phyloP scores from a whole-genome alignment of 495 filamentous ascomycete genomes.

The Penicillium ucsense region DNA sequence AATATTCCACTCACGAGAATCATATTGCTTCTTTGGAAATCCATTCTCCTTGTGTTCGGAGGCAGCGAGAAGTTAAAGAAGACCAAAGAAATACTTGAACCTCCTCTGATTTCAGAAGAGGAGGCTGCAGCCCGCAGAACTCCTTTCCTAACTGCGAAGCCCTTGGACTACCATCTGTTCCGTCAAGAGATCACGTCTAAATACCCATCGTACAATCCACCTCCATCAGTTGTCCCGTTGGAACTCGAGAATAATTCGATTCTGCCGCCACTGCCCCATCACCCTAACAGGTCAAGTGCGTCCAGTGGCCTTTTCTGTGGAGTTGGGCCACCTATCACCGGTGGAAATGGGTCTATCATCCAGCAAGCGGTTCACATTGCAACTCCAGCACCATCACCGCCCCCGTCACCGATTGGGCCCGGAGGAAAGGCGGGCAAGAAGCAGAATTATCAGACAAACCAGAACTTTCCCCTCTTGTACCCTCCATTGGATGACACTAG shows the following conservation, averaged over 20 bases:
- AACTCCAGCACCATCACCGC: constrained; percentile 93
- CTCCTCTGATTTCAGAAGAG: constrained; percentile 22
- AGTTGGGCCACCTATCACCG: constrained; percentile 30
- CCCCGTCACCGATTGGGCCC: constrained; percentile 76
- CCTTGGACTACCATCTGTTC: constrained; percentile 92
- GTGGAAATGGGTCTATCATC: constrained; percentile 66
- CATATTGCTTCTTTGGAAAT: constrained; percentile 84
- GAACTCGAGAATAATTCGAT: constrained; percentile 86
- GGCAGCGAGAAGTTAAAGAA: constrained; percentile 59
- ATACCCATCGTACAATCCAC: constrained; percentile 92
- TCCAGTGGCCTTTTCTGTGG: constrained; percentile 34
- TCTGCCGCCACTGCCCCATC: constrained; percentile 71
- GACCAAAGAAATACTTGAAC: constrained; percentile 52
- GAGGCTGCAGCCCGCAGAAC: constrained; percentile 27
- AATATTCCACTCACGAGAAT: constrained; percentile 57
- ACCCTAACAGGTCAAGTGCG: constrained; percentile 45
- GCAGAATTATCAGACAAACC: constrained; percentile 98
- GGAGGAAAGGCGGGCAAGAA: constrained; percentile 95
- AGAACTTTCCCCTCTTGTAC: constrained; percentile 96
- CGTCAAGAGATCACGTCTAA: constrained; percentile 98
- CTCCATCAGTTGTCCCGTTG: constrained; percentile 70
- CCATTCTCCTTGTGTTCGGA: constrained; percentile 74
- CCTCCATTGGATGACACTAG: constrained; percentile 76
- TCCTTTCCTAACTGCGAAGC: constrained; percentile 75
- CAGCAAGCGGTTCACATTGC: constrained; percentile 96